Percentiles rank a stretch among this genome's conserved stretches.
Evolutionary conservation across 2,329 filamentous ascomycete genomes (phyloP).

Genomic region (Paecilomyces formosus): DNA sequence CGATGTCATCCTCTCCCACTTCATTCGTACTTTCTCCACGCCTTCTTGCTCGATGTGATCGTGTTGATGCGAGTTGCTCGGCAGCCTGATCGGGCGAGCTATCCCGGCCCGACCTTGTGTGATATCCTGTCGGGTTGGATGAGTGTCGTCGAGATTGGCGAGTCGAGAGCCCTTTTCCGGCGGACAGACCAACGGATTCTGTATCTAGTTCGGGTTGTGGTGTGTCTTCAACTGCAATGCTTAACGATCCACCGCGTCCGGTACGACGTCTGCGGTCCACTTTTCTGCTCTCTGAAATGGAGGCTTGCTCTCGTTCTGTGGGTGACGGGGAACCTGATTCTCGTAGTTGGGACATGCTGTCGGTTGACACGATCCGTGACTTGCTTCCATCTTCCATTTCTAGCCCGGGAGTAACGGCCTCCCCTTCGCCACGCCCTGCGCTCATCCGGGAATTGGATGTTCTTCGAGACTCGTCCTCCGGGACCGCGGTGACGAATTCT

Average conservation of each 20-base stretch:
- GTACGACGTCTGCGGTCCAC: not conserved
- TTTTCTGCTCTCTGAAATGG: not conserved
- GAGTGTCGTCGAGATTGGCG: constrained; percentile 20
- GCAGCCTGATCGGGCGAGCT: not conserved
- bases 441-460: constrained; percentile 40
- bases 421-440: constrained; percentile 17
- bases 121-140: constrained; percentile 4
- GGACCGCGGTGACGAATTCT: constrained; percentile 66
- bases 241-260: not conserved
- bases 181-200: not conserved
- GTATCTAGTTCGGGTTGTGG: not conserved
- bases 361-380: not conserved
- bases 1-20: not conserved
- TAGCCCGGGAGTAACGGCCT: not conserved
- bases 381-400: not conserved
- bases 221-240: not conserved
- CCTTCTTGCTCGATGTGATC: not conserved
- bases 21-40: not conserved
- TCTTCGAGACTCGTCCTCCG: constrained; percentile 43
- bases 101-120: not conserved
- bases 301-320: not conserved
- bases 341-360: not conserved
- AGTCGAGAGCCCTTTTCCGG: not conserved
- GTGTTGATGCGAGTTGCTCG: not conserved
- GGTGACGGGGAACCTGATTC: not conserved